Percentiles rank a stretch among this genome's conserved stretches.
Conservation (phyloP, 129 eudicot species). For the Pittosporum tobira region DNA sequence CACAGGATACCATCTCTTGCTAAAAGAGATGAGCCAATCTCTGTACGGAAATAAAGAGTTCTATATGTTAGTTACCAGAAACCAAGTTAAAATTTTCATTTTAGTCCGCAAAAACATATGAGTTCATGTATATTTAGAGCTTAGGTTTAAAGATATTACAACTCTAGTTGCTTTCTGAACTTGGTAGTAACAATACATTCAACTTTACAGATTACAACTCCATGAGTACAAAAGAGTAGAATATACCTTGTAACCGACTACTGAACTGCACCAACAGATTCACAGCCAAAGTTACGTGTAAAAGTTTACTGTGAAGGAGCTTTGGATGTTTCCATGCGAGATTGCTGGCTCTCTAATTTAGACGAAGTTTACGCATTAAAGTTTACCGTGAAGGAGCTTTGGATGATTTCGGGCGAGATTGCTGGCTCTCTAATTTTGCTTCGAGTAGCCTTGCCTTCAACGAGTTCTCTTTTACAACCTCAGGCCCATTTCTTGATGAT, state of each 20-base stretch:
- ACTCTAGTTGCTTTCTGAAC: too few relatives aligned
- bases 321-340: conserved; percentile 28
- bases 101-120: too few relatives aligned
- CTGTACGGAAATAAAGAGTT: too few relatives aligned
- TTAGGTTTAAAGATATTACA: too few relatives aligned
- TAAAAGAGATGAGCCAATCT: too few relatives aligned
- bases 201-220: not conserved
- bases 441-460: conserved; percentile 74
- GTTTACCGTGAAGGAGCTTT: conserved; percentile 8
- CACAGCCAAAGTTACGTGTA: too few relatives aligned
- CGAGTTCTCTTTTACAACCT: conserved; percentile 38
- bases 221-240: not conserved
- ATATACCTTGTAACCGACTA: not conserved
- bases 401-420: conserved; percentile 27
- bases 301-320: not conserved
- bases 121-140: too few relatives aligned
- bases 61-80: too few relatives aligned
- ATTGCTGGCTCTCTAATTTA: conserved; percentile 48
- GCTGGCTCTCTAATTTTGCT: conserved; percentile 63
- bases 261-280: not conserved
- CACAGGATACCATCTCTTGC: too few relatives aligned
- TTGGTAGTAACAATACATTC: not conserved
- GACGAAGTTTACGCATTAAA: too few relatives aligned
- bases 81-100: too few relatives aligned
- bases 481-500: conserved; percentile 22